A percentile compares a stretch with the other conserved stretches of the same genome.
phyloP scores from a whole-genome alignment of 352 stramenopile species.

The Albugo candida region DNA sequence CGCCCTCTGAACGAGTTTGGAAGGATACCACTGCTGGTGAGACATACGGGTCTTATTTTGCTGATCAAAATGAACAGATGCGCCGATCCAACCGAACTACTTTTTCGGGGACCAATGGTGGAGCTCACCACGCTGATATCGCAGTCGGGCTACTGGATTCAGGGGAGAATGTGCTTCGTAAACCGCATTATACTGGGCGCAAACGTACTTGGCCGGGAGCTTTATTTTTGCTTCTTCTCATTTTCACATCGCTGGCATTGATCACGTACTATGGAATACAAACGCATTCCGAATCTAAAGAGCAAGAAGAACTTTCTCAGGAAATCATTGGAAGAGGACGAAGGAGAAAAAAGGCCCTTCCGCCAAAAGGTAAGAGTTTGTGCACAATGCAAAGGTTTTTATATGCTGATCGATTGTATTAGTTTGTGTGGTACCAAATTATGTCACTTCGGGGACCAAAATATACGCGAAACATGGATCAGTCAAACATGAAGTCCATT shows the following conservation, averaged over 20 bases:
- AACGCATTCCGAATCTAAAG: constrained; percentile 37
- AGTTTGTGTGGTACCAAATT: constrained; percentile 58
- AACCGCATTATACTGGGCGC: constrained; percentile 34
- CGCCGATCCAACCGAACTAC: too few relatives aligned
- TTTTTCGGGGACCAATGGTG: neutral
- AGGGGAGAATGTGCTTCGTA: constrained; percentile 8
- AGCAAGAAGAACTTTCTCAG: constrained; percentile 34
- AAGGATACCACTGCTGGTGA: constrained; percentile 49
- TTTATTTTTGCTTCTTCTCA: constrained; percentile 41
- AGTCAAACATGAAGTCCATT: constrained; percentile 36
- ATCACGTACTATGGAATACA: constrained; percentile 51
- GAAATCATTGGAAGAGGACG: constrained; percentile 17
- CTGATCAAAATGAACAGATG: constrained; percentile 14
- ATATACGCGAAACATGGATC: constrained; percentile 40
- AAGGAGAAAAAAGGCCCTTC: constrained; percentile 13
- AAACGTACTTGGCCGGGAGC: constrained; percentile 65
- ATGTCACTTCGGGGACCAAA: constrained; percentile 29
- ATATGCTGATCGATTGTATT: neutral
- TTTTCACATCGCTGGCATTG: constrained; percentile 17
- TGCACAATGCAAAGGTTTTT: neutral
- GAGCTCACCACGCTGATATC: constrained; percentile 35
- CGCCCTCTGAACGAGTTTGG: constrained; percentile 17
- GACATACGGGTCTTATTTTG: constrained; percentile 40
- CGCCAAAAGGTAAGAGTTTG: constrained; percentile 19
- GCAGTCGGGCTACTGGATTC: constrained; percentile 48